Conservation (phyloP, 192 early-diverging fungal species). For the Rhizoclosmatium sp. region DNA sequence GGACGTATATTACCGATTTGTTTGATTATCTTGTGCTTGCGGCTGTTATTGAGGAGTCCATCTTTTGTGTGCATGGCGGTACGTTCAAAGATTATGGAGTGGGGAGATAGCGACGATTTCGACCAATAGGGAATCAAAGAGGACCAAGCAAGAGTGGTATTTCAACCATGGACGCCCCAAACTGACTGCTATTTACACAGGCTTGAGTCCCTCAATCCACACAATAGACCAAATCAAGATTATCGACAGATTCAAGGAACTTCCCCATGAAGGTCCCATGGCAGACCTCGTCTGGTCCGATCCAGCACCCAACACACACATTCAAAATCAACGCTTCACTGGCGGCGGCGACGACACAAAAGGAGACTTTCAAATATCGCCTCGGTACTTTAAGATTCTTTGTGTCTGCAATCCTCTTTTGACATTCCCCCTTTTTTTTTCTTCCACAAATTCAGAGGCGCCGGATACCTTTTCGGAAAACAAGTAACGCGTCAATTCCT, state of each 20-base stretch:
- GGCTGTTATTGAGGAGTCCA: conserved; percentile 86
- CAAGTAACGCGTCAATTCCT: conserved; percentile 82
- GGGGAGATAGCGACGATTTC: too few relatives aligned
- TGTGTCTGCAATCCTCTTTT: neutral
- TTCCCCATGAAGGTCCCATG: conserved; percentile 95
- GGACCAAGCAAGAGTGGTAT: too few relatives aligned
- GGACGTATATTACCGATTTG: conserved; percentile 92
- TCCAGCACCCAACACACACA: conserved; percentile 56
- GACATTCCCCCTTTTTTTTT: neutral
- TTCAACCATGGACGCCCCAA: too few relatives aligned
- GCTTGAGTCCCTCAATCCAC: conserved; percentile 82
- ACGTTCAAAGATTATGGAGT: neutral
- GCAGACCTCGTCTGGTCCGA: conserved; percentile 94
- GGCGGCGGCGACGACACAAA: conserved; percentile 54
- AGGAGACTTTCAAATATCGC: conserved; percentile 83
- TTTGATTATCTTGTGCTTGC: conserved; percentile 93
- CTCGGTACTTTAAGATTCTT: conserved; percentile 33
- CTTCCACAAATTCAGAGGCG: conserved; percentile 59
- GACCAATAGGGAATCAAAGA: too few relatives aligned
- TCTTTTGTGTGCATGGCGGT: conserved; percentile 97
- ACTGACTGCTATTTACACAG: conserved; percentile 33
- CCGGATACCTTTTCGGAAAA: conserved; percentile 87
- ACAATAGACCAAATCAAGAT: conserved; percentile 87
- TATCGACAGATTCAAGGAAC: conserved; percentile 87
- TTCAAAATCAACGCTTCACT: conserved; percentile 31